phyloP scores from a whole-genome alignment of 1,284 basidiomycete species.

The Irpex rosettiformis region DNA sequence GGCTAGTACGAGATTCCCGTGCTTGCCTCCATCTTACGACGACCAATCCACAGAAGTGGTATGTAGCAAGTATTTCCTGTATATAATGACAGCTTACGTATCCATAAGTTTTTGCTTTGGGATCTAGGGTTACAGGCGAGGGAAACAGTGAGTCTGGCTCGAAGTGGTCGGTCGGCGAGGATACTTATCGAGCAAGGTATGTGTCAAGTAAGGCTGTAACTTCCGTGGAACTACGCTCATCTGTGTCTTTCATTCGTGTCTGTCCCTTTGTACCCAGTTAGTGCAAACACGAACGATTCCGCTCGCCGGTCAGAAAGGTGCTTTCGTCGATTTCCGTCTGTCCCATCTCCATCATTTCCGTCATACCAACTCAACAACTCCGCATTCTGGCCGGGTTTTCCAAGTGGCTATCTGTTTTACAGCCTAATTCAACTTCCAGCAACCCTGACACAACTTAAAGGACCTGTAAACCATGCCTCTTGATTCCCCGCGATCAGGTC shows the following conservation, averaged over 20 bases:
- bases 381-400: not conserved
- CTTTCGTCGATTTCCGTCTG: not conserved
- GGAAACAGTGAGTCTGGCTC: too few species aligned
- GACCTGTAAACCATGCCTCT: not conserved
- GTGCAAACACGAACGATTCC: not conserved
- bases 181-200: too few species aligned
- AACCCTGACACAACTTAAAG: not conserved
- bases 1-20: not conserved
- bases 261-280: not conserved
- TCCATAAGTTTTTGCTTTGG: too few species aligned
- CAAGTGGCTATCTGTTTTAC: not conserved
- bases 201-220: too few species aligned
- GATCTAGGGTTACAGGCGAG: too few species aligned
- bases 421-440: not conserved
- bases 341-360: not conserved
- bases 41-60: not conserved
- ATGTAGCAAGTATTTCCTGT: not conserved
- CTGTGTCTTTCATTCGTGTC: not conserved
- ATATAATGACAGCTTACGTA: too few species aligned
- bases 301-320: not conserved
- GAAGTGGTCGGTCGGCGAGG: too few species aligned
- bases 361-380: not conserved
- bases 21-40: not conserved
- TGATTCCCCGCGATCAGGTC: conserved; percentile 5
- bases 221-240: too few species aligned